These are phyloP conservation scores for Fomitopsis palustris DNA, from an alignment of 1,284 basidiomycete genomes.

Conservation along the genomic window DNA sequence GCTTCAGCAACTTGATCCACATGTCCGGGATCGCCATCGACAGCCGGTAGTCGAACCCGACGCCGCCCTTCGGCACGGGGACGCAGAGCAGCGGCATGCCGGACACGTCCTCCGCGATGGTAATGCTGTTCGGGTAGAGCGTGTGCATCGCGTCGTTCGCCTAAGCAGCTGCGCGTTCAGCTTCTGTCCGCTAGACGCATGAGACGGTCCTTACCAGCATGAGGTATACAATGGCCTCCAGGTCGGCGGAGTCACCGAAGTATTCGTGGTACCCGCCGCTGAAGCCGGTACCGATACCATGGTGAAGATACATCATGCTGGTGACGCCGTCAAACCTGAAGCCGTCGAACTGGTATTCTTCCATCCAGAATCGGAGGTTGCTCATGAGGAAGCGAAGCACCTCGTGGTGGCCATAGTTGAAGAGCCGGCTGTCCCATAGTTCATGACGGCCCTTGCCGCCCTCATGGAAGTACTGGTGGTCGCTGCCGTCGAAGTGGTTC, in stretches of 20 bases:
- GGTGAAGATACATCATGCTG: constrained; percentile 98
- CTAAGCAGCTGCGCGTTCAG: constrained; percentile 29
- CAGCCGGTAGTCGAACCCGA: constrained; percentile 97
- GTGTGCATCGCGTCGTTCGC: constrained; percentile 86
- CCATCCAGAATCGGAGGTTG: constrained; percentile 94
- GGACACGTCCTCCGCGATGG: constrained; percentile 97
- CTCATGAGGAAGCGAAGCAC: constrained; percentile 93
- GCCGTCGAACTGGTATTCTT: constrained; percentile 94
- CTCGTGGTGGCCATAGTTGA: constrained; percentile 96
- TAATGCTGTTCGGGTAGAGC: constrained; percentile 78
- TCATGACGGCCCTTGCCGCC: constrained; percentile 90
- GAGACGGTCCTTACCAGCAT: constrained; percentile 69
- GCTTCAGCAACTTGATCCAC: constrained; percentile 99
- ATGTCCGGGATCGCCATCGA: constrained; percentile 99
- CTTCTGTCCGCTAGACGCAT: constrained; percentile 24
- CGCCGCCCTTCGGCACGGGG: constrained; percentile 78
- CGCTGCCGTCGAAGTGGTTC: constrained; percentile 94
- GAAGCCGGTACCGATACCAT: constrained; percentile 97
- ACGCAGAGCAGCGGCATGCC: constrained; percentile 96
- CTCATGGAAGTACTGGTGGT: constrained; percentile 96
- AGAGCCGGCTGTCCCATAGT: constrained; percentile 94
- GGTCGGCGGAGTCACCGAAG: constrained; percentile 83
- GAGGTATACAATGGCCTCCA: constrained; percentile 90
- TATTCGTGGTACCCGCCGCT: constrained; percentile 98
- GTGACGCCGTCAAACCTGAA: constrained; percentile 99